Conservation (phyloP, 73 alveolate species). For the Paramecium sonneborni region DNA sequence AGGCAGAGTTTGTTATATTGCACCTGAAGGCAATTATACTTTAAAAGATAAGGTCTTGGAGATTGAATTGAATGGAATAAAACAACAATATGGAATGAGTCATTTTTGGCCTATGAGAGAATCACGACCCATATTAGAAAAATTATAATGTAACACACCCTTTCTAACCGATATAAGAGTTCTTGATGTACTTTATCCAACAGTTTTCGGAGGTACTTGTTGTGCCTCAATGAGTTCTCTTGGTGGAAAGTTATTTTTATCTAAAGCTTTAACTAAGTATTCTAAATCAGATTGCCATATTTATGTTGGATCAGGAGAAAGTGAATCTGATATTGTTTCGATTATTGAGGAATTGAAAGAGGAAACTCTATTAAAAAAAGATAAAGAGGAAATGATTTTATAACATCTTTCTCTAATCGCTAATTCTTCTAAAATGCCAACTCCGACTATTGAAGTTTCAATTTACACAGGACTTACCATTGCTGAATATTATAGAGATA, state of each 20-base stretch:
- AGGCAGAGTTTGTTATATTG: constrained; percentile 82
- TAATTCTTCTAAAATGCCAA: constrained; percentile 85
- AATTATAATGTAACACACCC: constrained; percentile 76
- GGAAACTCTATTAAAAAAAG: neutral
- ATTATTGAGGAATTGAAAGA: constrained; percentile 51
- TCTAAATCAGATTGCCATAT: constrained; percentile 90
- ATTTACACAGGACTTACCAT: constrained; percentile 90
- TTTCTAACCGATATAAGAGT: constrained; percentile 63
- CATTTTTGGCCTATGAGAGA: constrained; percentile 89
- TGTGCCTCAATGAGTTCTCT: constrained; percentile 97
- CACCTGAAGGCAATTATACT: constrained; percentile 84
- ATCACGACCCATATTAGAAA: constrained; percentile 82
- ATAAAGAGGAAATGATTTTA: constrained; percentile 24
- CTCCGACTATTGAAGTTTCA: constrained; percentile 60
- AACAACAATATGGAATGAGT: constrained; percentile 75
- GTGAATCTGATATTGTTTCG: constrained; percentile 97
- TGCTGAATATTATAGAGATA: constrained; percentile 98
- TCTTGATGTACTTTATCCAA: constrained; percentile 54
- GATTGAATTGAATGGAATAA: constrained; percentile 82
- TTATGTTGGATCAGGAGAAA: constrained; percentile 96
- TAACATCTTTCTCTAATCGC: constrained; percentile 88
- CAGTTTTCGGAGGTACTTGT: constrained; percentile 91
- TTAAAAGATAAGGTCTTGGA: constrained; percentile 84
- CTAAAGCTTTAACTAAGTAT: constrained; percentile 92
- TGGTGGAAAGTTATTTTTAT: constrained; percentile 95